phyloP scores from a whole-genome alignment of 805 yeast species.

The Pichia ethanolica region DNA sequence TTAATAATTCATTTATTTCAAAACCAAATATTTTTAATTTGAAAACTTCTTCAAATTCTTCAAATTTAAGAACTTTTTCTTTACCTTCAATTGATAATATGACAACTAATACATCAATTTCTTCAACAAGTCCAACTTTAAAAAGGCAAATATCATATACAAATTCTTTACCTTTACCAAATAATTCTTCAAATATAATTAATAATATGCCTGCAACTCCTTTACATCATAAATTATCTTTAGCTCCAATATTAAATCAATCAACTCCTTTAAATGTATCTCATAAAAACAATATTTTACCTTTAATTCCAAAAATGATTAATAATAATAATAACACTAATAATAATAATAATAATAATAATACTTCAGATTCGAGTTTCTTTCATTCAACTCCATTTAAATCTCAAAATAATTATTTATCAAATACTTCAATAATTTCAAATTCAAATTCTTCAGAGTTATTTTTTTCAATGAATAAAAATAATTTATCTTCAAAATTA shows the following conservation, averaged over 20 bases:
- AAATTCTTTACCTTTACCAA: not conserved
- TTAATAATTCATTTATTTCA: not conserved
- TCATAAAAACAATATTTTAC: not conserved
- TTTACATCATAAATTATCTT: slow-evolving; percentile 14
- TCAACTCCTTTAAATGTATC: slow-evolving; percentile 14
- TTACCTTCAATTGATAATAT: slow-evolving; percentile 22
- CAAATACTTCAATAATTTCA: not conserved
- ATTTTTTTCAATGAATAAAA: not conserved
- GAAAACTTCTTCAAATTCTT: not conserved
- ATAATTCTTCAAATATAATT: not conserved
- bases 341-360: not conserved
- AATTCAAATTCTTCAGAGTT: not conserved
- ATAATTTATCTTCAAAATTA: not conserved
- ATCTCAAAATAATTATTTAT: not conserved
- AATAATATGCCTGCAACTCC: slow-evolving; percentile 16
- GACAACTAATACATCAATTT: slow-evolving; percentile 22
- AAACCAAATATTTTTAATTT: not conserved
- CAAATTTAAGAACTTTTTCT: slow-evolving; percentile 1
- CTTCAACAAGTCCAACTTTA: slow-evolving; percentile 3
- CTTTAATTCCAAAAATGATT: not conserved
- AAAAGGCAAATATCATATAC: not conserved
- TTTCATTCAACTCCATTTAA: slow-evolving; percentile 6
- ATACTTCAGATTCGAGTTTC: slow-evolving; percentile 4
- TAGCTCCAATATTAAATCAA: slow-evolving; percentile 17
- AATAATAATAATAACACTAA: slow-evolving; percentile 11